These are phyloP conservation scores for Niebla homalea DNA, from an alignment of 495 filamentous ascomycete genomes.

Conservation along the genomic window DNA sequence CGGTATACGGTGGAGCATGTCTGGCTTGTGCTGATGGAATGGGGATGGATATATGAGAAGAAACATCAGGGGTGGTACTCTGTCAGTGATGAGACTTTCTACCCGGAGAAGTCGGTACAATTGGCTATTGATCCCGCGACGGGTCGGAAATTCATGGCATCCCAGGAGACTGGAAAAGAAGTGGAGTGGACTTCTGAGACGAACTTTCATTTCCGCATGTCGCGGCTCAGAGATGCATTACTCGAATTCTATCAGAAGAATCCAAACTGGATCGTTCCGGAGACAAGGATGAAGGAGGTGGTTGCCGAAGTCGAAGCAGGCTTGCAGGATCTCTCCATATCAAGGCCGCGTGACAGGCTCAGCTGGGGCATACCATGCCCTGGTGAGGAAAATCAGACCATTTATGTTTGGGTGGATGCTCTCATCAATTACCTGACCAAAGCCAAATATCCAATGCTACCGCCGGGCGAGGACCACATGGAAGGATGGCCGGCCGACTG, in stretches of 20 bases:
- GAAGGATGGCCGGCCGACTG: constrained; percentile 80
- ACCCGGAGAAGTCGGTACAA: constrained; percentile 62
- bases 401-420: constrained; percentile 97
- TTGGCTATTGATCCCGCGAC: constrained; percentile 64
- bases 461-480: constrained; percentile 45
- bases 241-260: constrained; percentile 66
- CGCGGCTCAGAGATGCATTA: constrained; percentile 58
- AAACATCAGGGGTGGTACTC: constrained; percentile 96
- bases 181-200: constrained; percentile 91
- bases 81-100: constrained; percentile 92
- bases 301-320: constrained; percentile 52
- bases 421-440: constrained; percentile 86
- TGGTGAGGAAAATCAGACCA: constrained; percentile 70
- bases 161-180: constrained; percentile 74
- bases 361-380: constrained; percentile 88
- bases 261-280: constrained; percentile 56
- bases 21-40: constrained; percentile 61
- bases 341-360: constrained; percentile 63
- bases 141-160: constrained; percentile 65
- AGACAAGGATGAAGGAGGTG: constrained; percentile 51
- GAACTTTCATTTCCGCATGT: constrained; percentile 92
- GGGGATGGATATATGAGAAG: constrained; percentile 67
- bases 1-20: constrained; percentile 79
- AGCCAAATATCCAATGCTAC: constrained; percentile 66
- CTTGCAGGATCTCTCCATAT: constrained; percentile 78